Evolutionary conservation across 306 rosid species (phyloP).

Genomic region (Bauhinia variegata): DNA sequence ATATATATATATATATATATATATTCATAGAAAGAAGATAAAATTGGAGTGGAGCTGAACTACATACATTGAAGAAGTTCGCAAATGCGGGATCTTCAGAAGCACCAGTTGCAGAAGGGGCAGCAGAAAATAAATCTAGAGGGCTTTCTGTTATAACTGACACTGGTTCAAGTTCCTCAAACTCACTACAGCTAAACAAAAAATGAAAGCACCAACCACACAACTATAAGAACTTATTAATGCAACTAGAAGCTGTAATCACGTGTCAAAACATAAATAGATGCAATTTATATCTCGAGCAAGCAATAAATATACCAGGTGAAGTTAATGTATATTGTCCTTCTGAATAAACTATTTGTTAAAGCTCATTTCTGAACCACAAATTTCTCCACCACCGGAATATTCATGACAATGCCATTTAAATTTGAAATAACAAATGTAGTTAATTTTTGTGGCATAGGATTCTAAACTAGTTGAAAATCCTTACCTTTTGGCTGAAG

Average conservation of each 20-base stretch:
- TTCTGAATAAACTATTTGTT: slow-evolving; percentile 11
- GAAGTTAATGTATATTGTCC: neutral
- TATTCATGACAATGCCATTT: neutral
- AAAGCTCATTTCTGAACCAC: slow-evolving; percentile 12
- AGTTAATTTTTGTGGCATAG: slow-evolving; percentile 18
- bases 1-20: too few species aligned
- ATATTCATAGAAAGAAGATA: slow-evolving; percentile 21
- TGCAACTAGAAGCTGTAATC: slow-evolving; percentile 10
- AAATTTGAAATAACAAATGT: slow-evolving; percentile 12
- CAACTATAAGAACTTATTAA: neutral
- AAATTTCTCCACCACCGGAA: slow-evolving; percentile 25
- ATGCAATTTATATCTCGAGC: slow-evolving; percentile 18
- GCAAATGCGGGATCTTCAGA: slow-evolving; percentile 64
- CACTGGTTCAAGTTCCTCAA: slow-evolving; percentile 75
- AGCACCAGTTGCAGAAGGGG: slow-evolving; percentile 50
- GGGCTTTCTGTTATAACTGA: slow-evolving; percentile 64
- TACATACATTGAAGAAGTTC: slow-evolving; percentile 61
- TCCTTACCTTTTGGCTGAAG: slow-evolving; percentile 66
- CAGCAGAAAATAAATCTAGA: slow-evolving; percentile 62
- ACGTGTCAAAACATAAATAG: neutral
- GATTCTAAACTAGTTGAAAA: slow-evolving; percentile 19
- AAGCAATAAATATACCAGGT: slow-evolving; percentile 6
- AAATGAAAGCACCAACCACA: slow-evolving; percentile 25
- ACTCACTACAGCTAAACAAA: slow-evolving; percentile 55
- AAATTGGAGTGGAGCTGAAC: slow-evolving; percentile 27